Percentiles rank a stretch among this genome's conserved stretches.
Evolutionary conservation across 2,329 filamentous ascomycete genomes (phyloP).

Genomic region (Penicillium olsonii): DNA sequence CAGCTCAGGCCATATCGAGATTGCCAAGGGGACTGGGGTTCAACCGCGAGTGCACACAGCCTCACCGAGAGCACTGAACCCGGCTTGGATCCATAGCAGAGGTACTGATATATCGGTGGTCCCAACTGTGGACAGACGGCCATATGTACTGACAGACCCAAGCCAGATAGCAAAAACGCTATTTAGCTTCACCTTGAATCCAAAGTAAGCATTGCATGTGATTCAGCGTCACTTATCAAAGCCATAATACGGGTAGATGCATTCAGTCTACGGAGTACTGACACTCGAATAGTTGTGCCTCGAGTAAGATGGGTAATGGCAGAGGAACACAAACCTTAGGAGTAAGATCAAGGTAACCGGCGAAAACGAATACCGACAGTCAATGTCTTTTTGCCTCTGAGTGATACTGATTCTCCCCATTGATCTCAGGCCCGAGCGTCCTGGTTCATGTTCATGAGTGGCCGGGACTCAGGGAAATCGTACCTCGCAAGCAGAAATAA

Average conservation of each 20-base stretch:
- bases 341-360: not conserved
- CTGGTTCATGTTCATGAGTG: not conserved
- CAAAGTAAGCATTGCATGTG: not conserved
- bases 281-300: not conserved
- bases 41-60: not conserved
- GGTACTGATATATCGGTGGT: no score
- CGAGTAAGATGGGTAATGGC: not conserved
- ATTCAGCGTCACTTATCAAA: not conserved
- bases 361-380: not conserved
- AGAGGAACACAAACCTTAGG: not conserved
- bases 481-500: not conserved
- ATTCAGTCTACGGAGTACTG: not conserved
- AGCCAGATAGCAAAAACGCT: not conserved
- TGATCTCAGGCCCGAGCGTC: not conserved
- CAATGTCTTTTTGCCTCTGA: not conserved
- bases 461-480: not conserved
- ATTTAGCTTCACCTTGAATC: not conserved
- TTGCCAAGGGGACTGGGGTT: not conserved
- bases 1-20: not conserved
- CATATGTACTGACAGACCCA: not conserved
- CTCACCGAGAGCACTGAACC: not conserved
- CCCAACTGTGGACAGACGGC: no score
- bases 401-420: not conserved
- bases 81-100: no score
- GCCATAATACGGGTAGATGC: not conserved